A percentile compares a stretch with the other conserved stretches of the same genome.
Evolutionary conservation across 169 alveolate species (phyloP).

Genomic region (Plasmodium chabaudi): DNA sequence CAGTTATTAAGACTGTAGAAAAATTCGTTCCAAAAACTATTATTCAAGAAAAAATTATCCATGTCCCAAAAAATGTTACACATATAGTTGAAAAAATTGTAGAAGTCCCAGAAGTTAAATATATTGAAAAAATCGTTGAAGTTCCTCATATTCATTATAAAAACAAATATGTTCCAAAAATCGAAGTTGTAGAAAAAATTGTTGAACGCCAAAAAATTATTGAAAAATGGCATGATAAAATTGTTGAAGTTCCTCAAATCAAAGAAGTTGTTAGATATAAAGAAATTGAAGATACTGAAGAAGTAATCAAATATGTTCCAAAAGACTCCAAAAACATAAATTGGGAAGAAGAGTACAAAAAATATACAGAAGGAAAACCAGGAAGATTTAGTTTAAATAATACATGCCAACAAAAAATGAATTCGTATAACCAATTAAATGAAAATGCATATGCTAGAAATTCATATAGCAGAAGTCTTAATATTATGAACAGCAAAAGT

Average conservation of each 20-base stretch:
- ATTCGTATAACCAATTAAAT: slow-evolving; percentile 36
- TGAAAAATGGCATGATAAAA: slow-evolving; percentile 90
- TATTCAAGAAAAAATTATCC: slow-evolving; percentile 88
- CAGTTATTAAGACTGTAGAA: slow-evolving; percentile 87
- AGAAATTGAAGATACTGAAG: slow-evolving; percentile 90
- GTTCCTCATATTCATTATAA: slow-evolving; percentile 90
- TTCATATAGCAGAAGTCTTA: slow-evolving; percentile 41
- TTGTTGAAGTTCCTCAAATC: slow-evolving; percentile 90
- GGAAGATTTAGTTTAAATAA: slow-evolving; percentile 22
- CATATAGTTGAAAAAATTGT: slow-evolving; percentile 90
- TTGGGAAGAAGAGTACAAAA: slow-evolving; percentile 86
- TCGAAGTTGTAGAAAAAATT: slow-evolving; percentile 88
- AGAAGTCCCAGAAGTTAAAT: slow-evolving; percentile 91
- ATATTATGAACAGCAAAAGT: slow-evolving; percentile 35
- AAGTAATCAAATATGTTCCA: slow-evolving; percentile 88
- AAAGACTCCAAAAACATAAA: slow-evolving; percentile 84
- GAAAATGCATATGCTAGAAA: slow-evolving; percentile 60
- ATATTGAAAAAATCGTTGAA: slow-evolving; percentile 89
- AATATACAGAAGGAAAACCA: slow-evolving; percentile 22
- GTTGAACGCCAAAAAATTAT: slow-evolving; percentile 87
- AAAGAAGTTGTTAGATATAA: slow-evolving; percentile 90
- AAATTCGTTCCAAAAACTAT: slow-evolving; percentile 86
- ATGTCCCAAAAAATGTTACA: slow-evolving; percentile 89
- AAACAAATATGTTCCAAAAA: slow-evolving; percentile 88
- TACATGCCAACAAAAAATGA: slow-evolving; percentile 36